Conservation (phyloP, 805 yeast species). For the Debaryomyces tyrocola region DNA sequence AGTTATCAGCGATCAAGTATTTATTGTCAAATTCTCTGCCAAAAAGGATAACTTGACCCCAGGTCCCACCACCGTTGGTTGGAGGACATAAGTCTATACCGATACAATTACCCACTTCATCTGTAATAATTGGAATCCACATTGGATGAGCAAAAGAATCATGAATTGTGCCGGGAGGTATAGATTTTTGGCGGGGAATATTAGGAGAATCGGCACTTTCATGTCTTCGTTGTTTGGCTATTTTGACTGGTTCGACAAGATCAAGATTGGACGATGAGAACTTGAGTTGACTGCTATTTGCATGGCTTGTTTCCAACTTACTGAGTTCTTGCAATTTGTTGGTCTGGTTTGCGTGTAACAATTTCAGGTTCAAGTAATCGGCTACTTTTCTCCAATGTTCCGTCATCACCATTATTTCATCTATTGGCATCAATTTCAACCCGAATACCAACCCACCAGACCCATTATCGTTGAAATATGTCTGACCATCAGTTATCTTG, state of each 20-base stretch:
- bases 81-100: conserved; percentile 79
- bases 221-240: conserved; percentile 1
- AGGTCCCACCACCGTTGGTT: conserved; percentile 55
- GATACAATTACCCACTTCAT: conserved; percentile 86
- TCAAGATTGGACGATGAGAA: conserved; percentile 9
- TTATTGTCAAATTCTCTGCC: conserved; percentile 95
- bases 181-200: conserved; percentile 54
- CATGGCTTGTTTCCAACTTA: conserved; percentile 21
- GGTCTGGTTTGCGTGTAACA: conserved; percentile 19
- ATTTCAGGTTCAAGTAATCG: conserved; percentile 30
- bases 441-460: conserved; percentile 76
- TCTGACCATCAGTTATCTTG: conserved; percentile 87
- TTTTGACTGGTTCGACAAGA: conserved; percentile 1
- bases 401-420: conserved; percentile 77
- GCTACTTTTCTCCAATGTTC: conserved; percentile 82
- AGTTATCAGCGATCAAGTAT: conserved; percentile 79
- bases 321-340: conserved; percentile 18
- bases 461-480: conserved; percentile 67
- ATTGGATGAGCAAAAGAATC: conserved; percentile 80
- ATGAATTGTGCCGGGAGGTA: conserved; percentile 77
- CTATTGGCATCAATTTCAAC: conserved; percentile 73
- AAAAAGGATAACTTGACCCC: conserved; percentile 90
- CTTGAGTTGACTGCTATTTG: conserved; percentile 8
- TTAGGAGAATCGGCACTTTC: background rate
- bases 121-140: conserved; percentile 93